Conservation (phyloP, 78 protist species). For the Cavenderia fasciculata region DNA sequence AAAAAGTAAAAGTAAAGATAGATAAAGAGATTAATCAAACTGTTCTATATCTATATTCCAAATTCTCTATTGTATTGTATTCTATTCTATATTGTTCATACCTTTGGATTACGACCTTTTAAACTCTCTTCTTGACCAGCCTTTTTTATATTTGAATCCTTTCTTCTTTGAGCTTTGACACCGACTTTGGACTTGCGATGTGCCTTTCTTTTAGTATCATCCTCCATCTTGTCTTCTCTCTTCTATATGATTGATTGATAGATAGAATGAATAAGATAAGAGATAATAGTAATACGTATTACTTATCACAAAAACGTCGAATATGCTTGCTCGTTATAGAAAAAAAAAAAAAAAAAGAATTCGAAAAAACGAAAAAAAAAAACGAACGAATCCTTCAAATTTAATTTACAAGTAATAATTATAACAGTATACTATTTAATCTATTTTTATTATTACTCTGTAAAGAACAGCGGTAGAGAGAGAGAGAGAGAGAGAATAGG, state of each 20-base stretch:
- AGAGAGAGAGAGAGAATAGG: no score
- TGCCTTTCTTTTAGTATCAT: slow-evolving; percentile 29
- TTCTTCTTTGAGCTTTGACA: slow-evolving; percentile 83
- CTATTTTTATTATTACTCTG: no score
- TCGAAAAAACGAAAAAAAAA: no score
- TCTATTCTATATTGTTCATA: background rate
- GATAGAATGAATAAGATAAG: background rate
- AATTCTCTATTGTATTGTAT: background rate
- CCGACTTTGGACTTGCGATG: slow-evolving; percentile 78
- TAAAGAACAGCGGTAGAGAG: no score
- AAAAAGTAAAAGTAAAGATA: no score
- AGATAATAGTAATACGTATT: no score
- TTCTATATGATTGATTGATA: background rate
- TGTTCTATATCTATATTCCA: background rate
- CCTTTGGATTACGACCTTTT: slow-evolving; percentile 6
- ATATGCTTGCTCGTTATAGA: no score
- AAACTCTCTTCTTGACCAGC: slow-evolving; percentile 2
- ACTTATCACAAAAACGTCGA: no score
- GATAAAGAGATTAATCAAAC: background rate
- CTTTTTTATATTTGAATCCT: slow-evolving; percentile 50
- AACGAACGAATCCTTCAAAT: no score
- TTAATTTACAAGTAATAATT: no score
- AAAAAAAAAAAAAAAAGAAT: no score
- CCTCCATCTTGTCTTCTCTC: slow-evolving; percentile 25
- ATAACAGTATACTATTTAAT: no score